A percentile compares a stretch with the other conserved stretches of the same genome.
Conservation (phyloP, 2,329 filamentous ascomycete genomes). For the Clonostachys byssicola region DNA sequence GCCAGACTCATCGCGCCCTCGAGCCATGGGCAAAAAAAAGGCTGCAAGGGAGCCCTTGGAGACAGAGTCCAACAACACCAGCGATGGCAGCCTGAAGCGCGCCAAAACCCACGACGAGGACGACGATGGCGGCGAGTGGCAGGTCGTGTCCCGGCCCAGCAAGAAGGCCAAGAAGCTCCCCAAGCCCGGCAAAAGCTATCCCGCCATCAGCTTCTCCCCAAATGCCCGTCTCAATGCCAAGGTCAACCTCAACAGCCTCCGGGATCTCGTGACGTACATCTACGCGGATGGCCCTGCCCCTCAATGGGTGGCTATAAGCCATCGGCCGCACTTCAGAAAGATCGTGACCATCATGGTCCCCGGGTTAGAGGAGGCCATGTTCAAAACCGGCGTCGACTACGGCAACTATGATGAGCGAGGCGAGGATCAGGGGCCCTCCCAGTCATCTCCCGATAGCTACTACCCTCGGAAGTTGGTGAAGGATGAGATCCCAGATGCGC, state of each 20-base stretch:
- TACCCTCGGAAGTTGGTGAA: constrained; percentile 49
- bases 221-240: constrained; percentile 56
- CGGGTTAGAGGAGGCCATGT: constrained; percentile 87
- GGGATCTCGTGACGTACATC: constrained; percentile 61
- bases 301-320: constrained; percentile 60
- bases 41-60: no score
- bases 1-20: no score
- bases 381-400: constrained; percentile 57
- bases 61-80: constrained; percentile 7
- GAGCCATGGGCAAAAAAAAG: no score
- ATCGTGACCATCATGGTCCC: constrained; percentile 90
- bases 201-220: constrained; percentile 52
- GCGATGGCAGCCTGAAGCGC: constrained; percentile 42
- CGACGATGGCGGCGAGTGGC: constrained; percentile 39
- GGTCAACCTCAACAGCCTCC: constrained; percentile 59
- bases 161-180: constrained; percentile 62
- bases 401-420: constrained; percentile 28
- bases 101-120: constrained; percentile 39
- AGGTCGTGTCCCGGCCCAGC: constrained; percentile 50
- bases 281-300: constrained; percentile 62
- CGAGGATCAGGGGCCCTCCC: constrained; percentile 20
- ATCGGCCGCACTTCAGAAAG: constrained; percentile 65
- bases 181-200: constrained; percentile 50
- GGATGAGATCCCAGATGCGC: constrained; percentile 43
- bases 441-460: constrained; percentile 53